phyloP scores from a whole-genome alignment of 331 rosid species.

The Cydonia oblonga region DNA sequence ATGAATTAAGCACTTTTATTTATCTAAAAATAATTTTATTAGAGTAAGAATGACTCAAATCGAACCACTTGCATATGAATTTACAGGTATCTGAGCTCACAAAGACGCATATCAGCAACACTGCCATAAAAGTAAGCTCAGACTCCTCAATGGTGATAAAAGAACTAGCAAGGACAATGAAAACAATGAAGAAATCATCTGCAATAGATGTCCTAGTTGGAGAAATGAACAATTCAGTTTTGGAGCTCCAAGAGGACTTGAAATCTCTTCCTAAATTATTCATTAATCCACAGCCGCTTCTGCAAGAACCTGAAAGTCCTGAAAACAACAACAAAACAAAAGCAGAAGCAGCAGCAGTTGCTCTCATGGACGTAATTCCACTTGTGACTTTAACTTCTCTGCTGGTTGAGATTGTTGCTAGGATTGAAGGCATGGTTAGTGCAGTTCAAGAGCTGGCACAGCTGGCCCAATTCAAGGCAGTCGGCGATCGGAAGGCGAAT shows the following conservation, averaged over 20 bases:
- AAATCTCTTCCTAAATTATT: constrained; percentile 29
- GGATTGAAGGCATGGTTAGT: constrained; percentile 52
- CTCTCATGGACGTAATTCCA: constrained; percentile 48
- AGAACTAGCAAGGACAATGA: constrained; percentile 39
- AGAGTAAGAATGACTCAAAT: background rate
- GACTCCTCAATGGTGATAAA: constrained; percentile 33
- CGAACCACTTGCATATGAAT: background rate
- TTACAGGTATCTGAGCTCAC: constrained; percentile 35
- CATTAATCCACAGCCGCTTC: background rate
- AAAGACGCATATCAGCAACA: constrained; percentile 32
- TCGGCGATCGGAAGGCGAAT: constrained; percentile 16
- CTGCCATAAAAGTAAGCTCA: constrained; percentile 32
- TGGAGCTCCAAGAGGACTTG: constrained; percentile 39
- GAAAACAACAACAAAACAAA: background rate
- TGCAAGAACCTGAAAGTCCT: too few species aligned
- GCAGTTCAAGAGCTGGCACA: constrained; percentile 44
- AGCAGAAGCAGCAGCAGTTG: background rate
- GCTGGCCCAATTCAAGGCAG: constrained; percentile 30
- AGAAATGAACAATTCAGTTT: constrained; percentile 43
- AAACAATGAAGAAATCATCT: constrained; percentile 54
- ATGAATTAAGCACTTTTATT: too few species aligned
- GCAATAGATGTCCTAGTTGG: constrained; percentile 20
- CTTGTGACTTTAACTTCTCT: constrained; percentile 52
- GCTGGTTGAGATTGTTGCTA: constrained; percentile 33
- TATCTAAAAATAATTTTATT: too few species aligned